Conservation (phyloP, 2,329 filamentous ascomycete genomes). For the Pseudogymnoascus destructans region DNA sequence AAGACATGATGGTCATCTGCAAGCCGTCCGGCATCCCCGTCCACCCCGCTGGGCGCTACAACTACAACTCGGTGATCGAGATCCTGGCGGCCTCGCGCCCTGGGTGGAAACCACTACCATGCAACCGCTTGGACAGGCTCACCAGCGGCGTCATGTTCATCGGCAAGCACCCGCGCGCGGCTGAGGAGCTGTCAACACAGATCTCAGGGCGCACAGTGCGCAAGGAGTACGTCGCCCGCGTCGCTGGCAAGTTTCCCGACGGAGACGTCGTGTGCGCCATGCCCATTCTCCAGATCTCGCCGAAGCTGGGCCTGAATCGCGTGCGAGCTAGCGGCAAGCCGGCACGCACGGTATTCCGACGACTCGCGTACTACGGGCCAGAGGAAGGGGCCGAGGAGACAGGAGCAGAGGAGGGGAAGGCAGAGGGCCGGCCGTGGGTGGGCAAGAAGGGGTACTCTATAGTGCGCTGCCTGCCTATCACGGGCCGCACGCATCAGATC, state of each 20-base stretch:
- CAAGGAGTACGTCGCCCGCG: constrained; percentile 90
- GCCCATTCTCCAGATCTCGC: constrained; percentile 85
- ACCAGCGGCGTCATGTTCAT: constrained; percentile 98
- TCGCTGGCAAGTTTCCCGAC: constrained; percentile 82
- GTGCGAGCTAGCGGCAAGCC: constrained; percentile 88
- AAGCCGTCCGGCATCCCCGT: constrained; percentile 93
- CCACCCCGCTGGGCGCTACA: constrained; percentile 88
- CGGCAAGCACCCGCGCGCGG: constrained; percentile 70
- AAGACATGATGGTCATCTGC: constrained; percentile 90
- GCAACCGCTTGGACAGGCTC: constrained; percentile 84
- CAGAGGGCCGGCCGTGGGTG: constrained; percentile 29
- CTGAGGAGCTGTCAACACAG: constrained; percentile 62
- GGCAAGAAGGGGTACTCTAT: constrained; percentile 77
- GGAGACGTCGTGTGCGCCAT: constrained; percentile 86
- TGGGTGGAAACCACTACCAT: constrained; percentile 50
- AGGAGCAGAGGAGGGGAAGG: constrained; percentile 20
- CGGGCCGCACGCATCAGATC: constrained; percentile 87
- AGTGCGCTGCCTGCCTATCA: constrained; percentile 84
- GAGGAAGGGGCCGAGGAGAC: constrained; percentile 11
- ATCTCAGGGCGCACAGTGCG: constrained; percentile 70
- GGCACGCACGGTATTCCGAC: constrained; percentile 81
- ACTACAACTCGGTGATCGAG: constrained; percentile 87
- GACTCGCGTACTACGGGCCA: constrained; percentile 79
- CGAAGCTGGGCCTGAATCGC: constrained; percentile 85
- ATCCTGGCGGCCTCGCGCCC: constrained; percentile 72